Conservation (phyloP, 1,284 basidiomycete species). For the Sporisorium graminicola region DNA sequence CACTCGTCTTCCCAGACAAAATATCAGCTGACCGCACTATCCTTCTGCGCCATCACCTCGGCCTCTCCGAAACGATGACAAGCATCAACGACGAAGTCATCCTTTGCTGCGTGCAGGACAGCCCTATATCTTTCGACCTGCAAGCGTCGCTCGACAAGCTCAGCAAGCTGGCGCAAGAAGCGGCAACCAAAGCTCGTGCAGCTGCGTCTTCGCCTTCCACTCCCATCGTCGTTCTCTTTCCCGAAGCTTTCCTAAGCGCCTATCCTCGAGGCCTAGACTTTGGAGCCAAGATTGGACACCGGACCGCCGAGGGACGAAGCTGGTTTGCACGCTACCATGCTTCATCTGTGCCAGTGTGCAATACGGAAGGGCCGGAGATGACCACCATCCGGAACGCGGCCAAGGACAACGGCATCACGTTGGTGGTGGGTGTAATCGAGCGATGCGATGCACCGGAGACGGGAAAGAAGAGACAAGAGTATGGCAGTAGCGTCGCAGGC, state of each 20-base stretch:
- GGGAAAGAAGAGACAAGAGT: constrained; percentile 33
- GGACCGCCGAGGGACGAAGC: constrained; percentile 44
- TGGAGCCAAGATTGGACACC: constrained; percentile 51
- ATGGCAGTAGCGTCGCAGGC: constrained; percentile 66
- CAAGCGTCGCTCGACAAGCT: constrained; percentile 48
- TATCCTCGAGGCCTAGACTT: constrained; percentile 69
- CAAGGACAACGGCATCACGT: constrained; percentile 52
- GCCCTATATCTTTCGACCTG: constrained; percentile 48
- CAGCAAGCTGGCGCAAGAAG: constrained; percentile 36
- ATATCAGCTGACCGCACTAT: neutral
- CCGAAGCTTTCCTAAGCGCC: constrained; percentile 76
- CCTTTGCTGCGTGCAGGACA: constrained; percentile 52
- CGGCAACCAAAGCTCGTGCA: constrained; percentile 35
- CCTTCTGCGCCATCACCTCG: neutral
- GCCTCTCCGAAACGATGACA: neutral
- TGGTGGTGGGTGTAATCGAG: constrained; percentile 80
- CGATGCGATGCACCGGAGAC: constrained; percentile 67
- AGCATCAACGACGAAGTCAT: constrained; percentile 30
- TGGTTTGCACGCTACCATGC: constrained; percentile 52
- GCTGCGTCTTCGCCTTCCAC: constrained; percentile 9
- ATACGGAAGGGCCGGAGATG: constrained; percentile 49
- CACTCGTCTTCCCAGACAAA: too few relatives aligned
- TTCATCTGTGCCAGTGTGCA: constrained; percentile 43
- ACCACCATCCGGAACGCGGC: constrained; percentile 29
- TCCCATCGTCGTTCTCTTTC: constrained; percentile 76